These are phyloP conservation scores for Stagonosporopsis rhizophila DNA, from an alignment of 2,329 filamentous ascomycete genomes.

Conservation along the genomic window DNA sequence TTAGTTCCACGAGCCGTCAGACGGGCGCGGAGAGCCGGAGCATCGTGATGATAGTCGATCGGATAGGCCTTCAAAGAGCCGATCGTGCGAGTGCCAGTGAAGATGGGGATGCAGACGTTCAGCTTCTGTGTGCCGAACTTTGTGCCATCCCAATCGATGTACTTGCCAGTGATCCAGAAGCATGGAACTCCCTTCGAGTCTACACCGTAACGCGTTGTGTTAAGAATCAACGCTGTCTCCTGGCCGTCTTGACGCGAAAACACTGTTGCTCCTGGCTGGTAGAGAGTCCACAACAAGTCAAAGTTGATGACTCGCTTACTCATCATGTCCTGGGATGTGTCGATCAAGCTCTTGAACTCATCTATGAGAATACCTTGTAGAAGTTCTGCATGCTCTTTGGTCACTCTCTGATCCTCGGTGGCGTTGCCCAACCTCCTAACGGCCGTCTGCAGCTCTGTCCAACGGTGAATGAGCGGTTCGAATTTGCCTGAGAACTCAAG, in stretches of 20 bases:
- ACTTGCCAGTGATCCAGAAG: slow-evolving; percentile 34
- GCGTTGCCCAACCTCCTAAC: slow-evolving; percentile 14
- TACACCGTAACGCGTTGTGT: slow-evolving; percentile 30
- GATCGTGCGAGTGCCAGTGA: slow-evolving; percentile 81
- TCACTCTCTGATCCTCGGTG: slow-evolving; percentile 25
- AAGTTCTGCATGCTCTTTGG: slow-evolving; percentile 46
- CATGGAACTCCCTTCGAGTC: slow-evolving; percentile 16
- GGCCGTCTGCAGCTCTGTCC: slow-evolving; percentile 50
- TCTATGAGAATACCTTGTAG: slow-evolving; percentile 45
- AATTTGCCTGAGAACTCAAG: slow-evolving; percentile 69
- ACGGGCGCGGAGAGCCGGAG: slow-evolving; percentile 66
- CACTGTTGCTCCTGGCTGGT: slow-evolving; percentile 44
- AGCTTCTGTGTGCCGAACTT: slow-evolving; percentile 36
- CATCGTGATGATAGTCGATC: slow-evolving; percentile 77
- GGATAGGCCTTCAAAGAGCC: slow-evolving; percentile 78
- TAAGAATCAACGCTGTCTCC: slow-evolving; percentile 19
- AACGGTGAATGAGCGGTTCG: slow-evolving; percentile 70
- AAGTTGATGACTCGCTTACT: slow-evolving; percentile 48
- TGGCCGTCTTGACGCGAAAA: slow-evolving; percentile 31
- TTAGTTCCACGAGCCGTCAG: slow-evolving; percentile 82
- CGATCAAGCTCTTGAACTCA: slow-evolving; percentile 51
- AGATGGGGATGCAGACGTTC: slow-evolving; percentile 50
- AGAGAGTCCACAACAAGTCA: slow-evolving; percentile 53
- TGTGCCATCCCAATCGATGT: slow-evolving; percentile 44
- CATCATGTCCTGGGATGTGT: slow-evolving; percentile 48